Conservation (phyloP, 345 rosid genomes). For the Orychophragmus violaceus region DNA sequence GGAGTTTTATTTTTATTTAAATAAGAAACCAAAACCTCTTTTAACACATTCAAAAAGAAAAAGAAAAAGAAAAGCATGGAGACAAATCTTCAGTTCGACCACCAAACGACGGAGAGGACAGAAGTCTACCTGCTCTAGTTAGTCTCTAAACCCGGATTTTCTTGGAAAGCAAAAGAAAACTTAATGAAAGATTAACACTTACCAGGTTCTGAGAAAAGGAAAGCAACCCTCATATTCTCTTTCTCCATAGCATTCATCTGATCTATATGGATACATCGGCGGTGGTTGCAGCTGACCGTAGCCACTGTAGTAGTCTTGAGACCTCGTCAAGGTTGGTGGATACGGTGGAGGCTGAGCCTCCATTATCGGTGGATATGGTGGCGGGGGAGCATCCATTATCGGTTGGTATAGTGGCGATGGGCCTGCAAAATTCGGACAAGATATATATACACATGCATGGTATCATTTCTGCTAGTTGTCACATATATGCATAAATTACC, state of each 20-base stretch:
- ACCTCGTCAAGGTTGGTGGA: constrained; percentile 15
- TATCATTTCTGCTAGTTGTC: not conserved
- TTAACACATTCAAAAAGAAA: not conserved
- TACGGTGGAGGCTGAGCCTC: constrained; percentile 30
- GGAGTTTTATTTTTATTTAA: too few relatives aligned
- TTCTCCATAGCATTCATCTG: constrained; percentile 23
- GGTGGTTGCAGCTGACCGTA: constrained; percentile 21
- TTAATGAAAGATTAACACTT: too few relatives aligned
- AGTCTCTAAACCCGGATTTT: too few relatives aligned
- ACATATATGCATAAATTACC: not conserved
- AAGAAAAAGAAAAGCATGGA: not conserved
- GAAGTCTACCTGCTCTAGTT: too few relatives aligned
- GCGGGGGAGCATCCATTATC: constrained; percentile 26
- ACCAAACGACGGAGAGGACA: not conserved
- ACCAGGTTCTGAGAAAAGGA: constrained; percentile 30
- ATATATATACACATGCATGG: not conserved
- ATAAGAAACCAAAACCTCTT: not conserved
- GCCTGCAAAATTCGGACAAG: constrained; percentile 1
- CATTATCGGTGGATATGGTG: constrained; percentile 7
- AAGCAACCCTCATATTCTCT: constrained; percentile 26
- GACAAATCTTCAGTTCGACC: not conserved
- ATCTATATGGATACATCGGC: constrained; percentile 17
- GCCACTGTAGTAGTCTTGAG: constrained; percentile 10
- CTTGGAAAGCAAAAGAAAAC: too few relatives aligned
- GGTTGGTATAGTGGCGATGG: constrained; percentile 18